phyloP scores from a whole-genome alignment of 495 filamentous ascomycete species.

The Beverwykella pulmonaria region DNA sequence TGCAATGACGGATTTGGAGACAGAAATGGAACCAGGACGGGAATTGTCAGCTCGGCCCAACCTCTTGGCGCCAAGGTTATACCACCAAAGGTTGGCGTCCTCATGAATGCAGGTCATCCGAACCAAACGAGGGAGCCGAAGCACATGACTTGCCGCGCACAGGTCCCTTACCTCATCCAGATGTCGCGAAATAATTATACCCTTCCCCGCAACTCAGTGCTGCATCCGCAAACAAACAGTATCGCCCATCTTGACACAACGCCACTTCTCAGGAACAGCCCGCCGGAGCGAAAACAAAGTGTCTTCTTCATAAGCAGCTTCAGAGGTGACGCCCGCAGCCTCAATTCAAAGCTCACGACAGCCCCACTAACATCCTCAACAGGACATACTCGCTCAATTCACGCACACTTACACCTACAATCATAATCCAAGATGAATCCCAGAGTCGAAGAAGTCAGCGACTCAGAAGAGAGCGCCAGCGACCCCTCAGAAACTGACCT shows the following conservation, averaged over 20 bases:
- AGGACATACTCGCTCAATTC: not conserved
- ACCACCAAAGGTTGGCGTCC: no score
- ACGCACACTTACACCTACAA: not conserved
- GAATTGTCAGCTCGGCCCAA: no score
- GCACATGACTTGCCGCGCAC: not conserved
- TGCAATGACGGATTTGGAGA: no score
- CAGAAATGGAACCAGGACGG: no score
- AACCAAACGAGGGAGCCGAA: not conserved
- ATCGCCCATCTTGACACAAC: not conserved
- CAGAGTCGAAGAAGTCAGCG: conserved; percentile 84
- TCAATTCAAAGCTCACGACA: not conserved
- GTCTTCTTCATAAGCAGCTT: not conserved
- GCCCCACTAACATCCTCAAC: not conserved
- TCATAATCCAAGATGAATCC: conserved; percentile 68
- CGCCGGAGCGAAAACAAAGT: not conserved
- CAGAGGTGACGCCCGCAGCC: not conserved
- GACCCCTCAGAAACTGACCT: conserved; percentile 72
- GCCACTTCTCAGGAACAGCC: no score
- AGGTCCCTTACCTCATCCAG: no score
- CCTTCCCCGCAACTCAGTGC: not conserved
- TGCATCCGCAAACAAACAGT: no score
- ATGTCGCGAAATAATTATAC: no score
- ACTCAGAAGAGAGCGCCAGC: conserved; percentile 58
- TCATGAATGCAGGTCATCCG: no score
- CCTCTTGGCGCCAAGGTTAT: no score